These are phyloP conservation scores for Angophora floribunda DNA, from an alignment of 345 rosid genomes.

Conservation along the genomic window DNA sequence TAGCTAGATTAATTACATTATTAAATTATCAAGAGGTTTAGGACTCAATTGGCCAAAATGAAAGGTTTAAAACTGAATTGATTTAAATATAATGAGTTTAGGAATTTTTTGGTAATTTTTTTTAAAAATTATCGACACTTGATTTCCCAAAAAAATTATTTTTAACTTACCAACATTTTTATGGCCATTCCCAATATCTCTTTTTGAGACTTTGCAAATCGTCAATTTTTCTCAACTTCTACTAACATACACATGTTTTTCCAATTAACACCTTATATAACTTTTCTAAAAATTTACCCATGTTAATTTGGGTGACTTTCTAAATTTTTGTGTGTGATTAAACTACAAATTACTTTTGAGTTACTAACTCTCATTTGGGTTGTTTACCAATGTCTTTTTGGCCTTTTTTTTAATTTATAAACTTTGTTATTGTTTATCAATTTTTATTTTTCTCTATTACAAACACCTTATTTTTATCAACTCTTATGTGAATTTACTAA, in stretches of 20 bases:
- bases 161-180: not conserved
- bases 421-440: not conserved
- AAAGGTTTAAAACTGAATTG: not conserved
- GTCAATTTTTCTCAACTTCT: not conserved
- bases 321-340: not conserved
- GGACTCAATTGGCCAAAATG: not conserved
- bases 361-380: not conserved
- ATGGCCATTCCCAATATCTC: not conserved
- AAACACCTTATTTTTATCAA: not conserved
- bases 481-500: not conserved
- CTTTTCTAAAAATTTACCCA: not conserved
- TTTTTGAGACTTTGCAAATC: not conserved
- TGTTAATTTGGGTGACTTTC: not conserved
- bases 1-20: not conserved
- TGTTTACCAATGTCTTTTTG: not conserved
- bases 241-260: not conserved
- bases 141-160: not conserved
- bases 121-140: accelerated
- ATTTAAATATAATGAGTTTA: too few relatives aligned
- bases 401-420: not conserved
- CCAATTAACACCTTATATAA: not conserved
- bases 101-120: not conserved
- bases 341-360: not conserved
- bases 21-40: not conserved
- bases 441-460: too few relatives aligned